Evolutionary conservation across 2,329 filamentous ascomycete species (phyloP), one percentile per base, ranked within the genome.

Genomic region (Aspergillus sp.): DNA sequence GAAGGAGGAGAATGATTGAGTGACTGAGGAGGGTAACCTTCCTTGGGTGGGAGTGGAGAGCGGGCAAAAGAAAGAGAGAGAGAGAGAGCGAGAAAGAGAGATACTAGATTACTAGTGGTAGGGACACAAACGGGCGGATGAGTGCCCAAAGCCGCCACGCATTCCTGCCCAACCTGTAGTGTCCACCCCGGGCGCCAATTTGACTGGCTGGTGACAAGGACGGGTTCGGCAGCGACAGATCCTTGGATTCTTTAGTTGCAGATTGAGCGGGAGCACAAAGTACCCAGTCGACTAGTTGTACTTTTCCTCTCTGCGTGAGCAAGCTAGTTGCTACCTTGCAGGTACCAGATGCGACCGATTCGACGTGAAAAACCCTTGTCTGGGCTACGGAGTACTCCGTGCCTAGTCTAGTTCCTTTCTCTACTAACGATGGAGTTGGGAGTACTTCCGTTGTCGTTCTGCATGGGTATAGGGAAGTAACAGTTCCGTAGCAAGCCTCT

Each of bases 151-250:
- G 38, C 59, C 59, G 56, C 62, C 69, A 74, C 70, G 70, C 72
- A 76, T 76, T 71, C 63, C 65, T 75, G 73, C 74, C 74, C 74
- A 76, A 76, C 72, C 62, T 61, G 58, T 58, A 59, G 54, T 55
- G 32, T 52, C 39, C 47, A 19, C 17, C 47, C 25, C n/a, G 30
- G 32, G 27, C 51, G 44, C 30, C 25, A 42, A 48, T 55, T 36
- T 60, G 36, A 62, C 57, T 58, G 58, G 57, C 32, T 50, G n/a
- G 8, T 50, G 25, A 50, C 47, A 27, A 27, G 25, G 25, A 6
- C 15, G 47, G n/a, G 25, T 50, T 50, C 47, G 47, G 47, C 53
- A 47, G 39, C 39, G 39, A 55, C 25, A 55, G 41, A 44, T 44
- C 27, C 38, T 32, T 32, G 53, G 25, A 11, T 36, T 27, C 47